Evolutionary conservation across 164 flowering plant genomes (phyloP).

Genomic region (Akebia trifoliata): DNA sequence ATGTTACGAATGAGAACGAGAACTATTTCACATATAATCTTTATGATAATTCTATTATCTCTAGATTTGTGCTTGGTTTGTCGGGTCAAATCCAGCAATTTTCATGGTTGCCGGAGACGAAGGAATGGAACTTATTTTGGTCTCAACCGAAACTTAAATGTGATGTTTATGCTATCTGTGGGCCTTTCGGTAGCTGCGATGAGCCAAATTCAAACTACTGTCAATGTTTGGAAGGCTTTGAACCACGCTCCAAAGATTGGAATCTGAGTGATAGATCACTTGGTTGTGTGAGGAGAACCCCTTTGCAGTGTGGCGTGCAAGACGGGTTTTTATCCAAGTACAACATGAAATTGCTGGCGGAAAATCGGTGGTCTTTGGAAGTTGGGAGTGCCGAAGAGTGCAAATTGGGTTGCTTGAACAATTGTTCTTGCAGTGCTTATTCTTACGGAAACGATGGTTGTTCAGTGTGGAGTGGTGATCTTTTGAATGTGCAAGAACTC

Average conservation of each 20-base stretch:
- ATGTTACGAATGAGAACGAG: conserved; percentile 12
- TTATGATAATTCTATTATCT: conserved; percentile 2
- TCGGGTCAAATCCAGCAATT: conserved; percentile 16
- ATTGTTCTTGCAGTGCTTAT: conserved; percentile 38
- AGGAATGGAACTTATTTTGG: conserved; percentile 28
- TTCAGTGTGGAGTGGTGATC: conserved; percentile 26
- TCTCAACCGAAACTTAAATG: conserved; percentile 20
- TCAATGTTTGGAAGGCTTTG: conserved; percentile 25
- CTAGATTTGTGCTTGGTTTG: conserved; percentile 11
- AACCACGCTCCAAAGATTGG: conserved; percentile 13
- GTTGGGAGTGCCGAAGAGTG: conserved; percentile 18
- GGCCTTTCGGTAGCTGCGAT: conserved; percentile 23
- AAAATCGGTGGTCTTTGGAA: neutral
- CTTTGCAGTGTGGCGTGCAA: conserved; percentile 16
- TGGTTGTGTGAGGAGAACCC: conserved; percentile 22
- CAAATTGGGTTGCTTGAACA: conserved; percentile 22
- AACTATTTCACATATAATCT: conserved; percentile 16
- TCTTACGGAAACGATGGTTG: conserved; percentile 13
- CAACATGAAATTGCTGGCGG: conserved; percentile 13
- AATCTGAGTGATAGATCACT: conserved; percentile 16
- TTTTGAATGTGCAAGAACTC: conserved; percentile 17
- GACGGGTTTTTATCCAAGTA: conserved; percentile 9
- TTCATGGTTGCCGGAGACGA: conserved; percentile 9
- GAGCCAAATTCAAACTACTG: conserved; percentile 7
- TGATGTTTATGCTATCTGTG: conserved; percentile 25